Base-by-base conservation (phyloP, 2,329 filamentous ascomycete species). In the Akanthomyces lecanii region DNA sequence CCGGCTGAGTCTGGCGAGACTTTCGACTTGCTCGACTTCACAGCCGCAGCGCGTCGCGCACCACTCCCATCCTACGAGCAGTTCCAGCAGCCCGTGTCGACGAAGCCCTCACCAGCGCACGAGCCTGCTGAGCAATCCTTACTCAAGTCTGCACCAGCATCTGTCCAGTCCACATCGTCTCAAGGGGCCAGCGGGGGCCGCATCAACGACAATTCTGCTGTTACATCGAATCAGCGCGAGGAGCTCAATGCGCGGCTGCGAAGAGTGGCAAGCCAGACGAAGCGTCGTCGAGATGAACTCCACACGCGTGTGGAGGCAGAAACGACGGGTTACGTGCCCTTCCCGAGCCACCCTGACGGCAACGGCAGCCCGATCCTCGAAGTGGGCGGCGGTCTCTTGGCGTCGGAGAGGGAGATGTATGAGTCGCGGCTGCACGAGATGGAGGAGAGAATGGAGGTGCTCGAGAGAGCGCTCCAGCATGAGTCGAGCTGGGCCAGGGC, bases 281-380 rank as follows among this genome's bases (percentile, higher is more conserved):
- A 5, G 16, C 28, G 16, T 5, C 45, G 28, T 1, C 14, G 23
- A 18, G 36, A 23, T 7, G 45, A 58, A 7, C 14, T 58, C 1
- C 18, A 14, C 4, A 33, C 23, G 8, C 52, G 54, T 12, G 25
- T 47, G 6, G 14, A 45, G 6, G 12, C n/a, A 25, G 53, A 53
- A n/a, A 47, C 53, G 25, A 36, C 47, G n/a, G 61, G 53, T 21
- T 58, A 23, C 21, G 23, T 62, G n/a, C 33, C 61, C 18, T 8
- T 25, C 4, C 10, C 28, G 8, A 18, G 8, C 4, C 23, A 21
- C 1, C 14, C 2, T 36, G 16, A 4, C 14, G 36, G 6, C 14
- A 40, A 11, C 38, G 38, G 16, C 38, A 4, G 14, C 38, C 38
- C 38, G 38, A 3, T 2, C 16, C 12, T 40, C 38, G 18, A 54